Evolutionary conservation across 73 alveolate species (phyloP).

Genomic region (Blepharisma stoltei): DNA sequence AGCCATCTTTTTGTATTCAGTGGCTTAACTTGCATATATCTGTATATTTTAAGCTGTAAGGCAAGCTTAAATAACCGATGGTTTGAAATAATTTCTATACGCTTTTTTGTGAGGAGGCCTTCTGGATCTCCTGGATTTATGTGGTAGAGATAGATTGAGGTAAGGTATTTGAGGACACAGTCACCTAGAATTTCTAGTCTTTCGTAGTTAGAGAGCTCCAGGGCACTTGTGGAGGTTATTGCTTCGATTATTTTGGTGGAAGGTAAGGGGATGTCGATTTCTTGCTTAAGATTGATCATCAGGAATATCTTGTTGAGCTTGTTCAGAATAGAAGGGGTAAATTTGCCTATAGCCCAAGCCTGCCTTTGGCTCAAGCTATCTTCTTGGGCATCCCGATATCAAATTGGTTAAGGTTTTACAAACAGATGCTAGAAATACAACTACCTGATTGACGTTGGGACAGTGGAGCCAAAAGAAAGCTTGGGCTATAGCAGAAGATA

Average conservation of each 20-base stretch:
- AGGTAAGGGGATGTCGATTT: not conserved
- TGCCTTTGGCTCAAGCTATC: too few relatives aligned
- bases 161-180: not conserved
- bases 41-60: not conserved
- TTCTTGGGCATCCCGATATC: too few relatives aligned
- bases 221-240: not conserved
- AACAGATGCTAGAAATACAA: too few relatives aligned
- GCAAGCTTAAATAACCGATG: not conserved
- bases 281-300: not conserved
- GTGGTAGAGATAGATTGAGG: not conserved
- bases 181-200: constrained; percentile 24
- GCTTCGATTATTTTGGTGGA: not conserved
- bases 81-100: not conserved
- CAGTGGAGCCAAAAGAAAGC: too few relatives aligned
- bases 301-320: not conserved
- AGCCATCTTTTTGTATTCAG: not conserved
- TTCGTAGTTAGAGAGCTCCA: not conserved
- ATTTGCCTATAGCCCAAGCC: too few relatives aligned
- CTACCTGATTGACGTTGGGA: too few relatives aligned
- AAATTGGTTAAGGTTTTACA: too few relatives aligned
- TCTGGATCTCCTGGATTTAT: not conserved
- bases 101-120: not conserved
- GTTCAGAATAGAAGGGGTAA: not conserved
- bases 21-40: not conserved
- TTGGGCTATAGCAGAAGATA: not conserved